Conservation (phyloP, 345 rosid species). For the Heritiera fomes region DNA sequence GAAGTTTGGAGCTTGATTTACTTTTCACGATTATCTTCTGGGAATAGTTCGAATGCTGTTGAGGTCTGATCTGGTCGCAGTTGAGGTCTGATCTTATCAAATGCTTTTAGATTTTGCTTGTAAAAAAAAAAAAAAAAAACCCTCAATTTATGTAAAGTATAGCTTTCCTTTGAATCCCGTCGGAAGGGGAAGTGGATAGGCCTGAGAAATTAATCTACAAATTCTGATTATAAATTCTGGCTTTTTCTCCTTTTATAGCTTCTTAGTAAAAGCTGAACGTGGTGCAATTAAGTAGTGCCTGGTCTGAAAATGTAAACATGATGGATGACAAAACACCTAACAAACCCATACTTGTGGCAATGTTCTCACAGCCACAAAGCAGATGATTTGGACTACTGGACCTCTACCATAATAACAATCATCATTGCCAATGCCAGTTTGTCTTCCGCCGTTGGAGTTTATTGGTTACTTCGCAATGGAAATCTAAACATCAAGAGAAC, state of each 20-base stretch:
- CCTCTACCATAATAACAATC: background rate
- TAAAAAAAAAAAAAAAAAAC: background rate
- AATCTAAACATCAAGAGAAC: no score
- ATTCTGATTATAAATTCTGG: no score
- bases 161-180: background rate
- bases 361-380: background rate
- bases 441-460: background rate
- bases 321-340: background rate
- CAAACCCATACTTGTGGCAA: background rate
- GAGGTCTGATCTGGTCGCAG: background rate
- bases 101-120: constrained; percentile 1
- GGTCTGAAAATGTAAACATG: background rate
- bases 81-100: no score
- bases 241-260: background rate
- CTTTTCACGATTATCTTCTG: background rate
- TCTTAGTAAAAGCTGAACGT: background rate
- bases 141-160: background rate
- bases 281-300: background rate
- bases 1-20: background rate
- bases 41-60: background rate
- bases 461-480: background rate
- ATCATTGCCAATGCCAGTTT: background rate
- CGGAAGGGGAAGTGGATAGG: background rate
- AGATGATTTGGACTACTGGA: no score
- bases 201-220: background rate